phyloP scores from a whole-genome alignment of 495 filamentous ascomycete species.

The Penicillium bovifimosum region DNA sequence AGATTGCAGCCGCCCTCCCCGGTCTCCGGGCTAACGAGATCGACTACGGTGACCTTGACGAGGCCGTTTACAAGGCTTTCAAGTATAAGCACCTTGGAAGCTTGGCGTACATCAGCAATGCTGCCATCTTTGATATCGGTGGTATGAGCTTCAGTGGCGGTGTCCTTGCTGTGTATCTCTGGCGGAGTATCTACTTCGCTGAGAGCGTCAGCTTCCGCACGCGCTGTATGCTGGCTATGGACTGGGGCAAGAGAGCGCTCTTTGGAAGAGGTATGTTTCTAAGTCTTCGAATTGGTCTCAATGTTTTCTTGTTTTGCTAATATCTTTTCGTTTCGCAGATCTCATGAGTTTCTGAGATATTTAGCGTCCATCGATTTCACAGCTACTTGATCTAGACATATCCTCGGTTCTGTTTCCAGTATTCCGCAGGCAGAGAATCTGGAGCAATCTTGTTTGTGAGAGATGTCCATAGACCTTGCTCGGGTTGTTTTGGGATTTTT shows the following conservation, averaged over 20 bases:
- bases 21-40: slow-evolving; percentile 76
- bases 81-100: slow-evolving; percentile 90
- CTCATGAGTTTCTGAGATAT: slow-evolving; percentile 58
- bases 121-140: slow-evolving; percentile 84
- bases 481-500: not conserved
- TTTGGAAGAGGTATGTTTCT: slow-evolving; percentile 87
- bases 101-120: slow-evolving; percentile 93
- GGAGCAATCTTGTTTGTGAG: not conserved
- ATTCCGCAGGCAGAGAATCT: not conserved
- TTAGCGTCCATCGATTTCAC: not conserved
- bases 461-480: not conserved
- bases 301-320: slow-evolving; percentile 6
- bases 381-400: not conserved
- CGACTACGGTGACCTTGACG: slow-evolving; percentile 83
- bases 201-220: slow-evolving; percentile 95
- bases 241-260: slow-evolving; percentile 91
- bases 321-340: slow-evolving; percentile 35
- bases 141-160: slow-evolving; percentile 80
- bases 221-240: slow-evolving; percentile 87
- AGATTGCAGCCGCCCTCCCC: slow-evolving; percentile 72
- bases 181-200: slow-evolving; percentile 95
- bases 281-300: not conserved
- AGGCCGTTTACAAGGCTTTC: slow-evolving; percentile 91
- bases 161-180: slow-evolving; percentile 90
- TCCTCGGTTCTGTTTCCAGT: not conserved